A percentile compares a stretch with the other conserved stretches of the same genome.
phyloP scores from a whole-genome alignment of 371 early-diverging fungal species.

The Lichtheimia hyalospora region DNA sequence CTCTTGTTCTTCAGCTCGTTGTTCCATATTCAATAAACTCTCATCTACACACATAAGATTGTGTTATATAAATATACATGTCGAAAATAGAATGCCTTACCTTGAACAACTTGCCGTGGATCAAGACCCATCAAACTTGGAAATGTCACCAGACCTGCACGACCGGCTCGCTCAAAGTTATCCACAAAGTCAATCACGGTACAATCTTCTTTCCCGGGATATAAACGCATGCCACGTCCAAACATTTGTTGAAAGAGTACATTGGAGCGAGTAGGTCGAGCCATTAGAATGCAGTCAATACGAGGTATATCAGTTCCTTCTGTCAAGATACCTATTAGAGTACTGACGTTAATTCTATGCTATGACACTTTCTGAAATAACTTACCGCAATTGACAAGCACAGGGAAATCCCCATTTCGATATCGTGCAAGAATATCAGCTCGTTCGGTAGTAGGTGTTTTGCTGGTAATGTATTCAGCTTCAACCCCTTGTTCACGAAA shows the following conservation, averaged over 20 bases:
- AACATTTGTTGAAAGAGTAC: constrained; percentile 94
- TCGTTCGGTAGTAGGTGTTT: constrained; percentile 56
- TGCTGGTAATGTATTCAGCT: constrained; percentile 67
- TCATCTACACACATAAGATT: constrained; percentile 10
- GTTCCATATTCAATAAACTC: constrained; percentile 17
- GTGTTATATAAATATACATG: constrained; percentile 2
- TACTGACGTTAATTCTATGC: background rate
- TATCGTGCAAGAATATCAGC: constrained; percentile 61
- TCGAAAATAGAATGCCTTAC: constrained; percentile 13
- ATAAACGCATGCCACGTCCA: constrained; percentile 85
- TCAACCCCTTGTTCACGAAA: constrained; percentile 64
- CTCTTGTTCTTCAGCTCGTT: constrained; percentile 3
- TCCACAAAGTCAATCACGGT: constrained; percentile 90
- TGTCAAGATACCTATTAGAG: constrained; percentile 57
- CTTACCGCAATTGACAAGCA: constrained; percentile 87
- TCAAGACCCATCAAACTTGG: constrained; percentile 76
- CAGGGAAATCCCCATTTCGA: constrained; percentile 63
- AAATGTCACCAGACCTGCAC: constrained; percentile 52
- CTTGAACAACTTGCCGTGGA: constrained; percentile 30
- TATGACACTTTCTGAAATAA: background rate
- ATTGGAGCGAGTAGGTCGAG: constrained; percentile 80
- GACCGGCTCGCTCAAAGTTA: constrained; percentile 31
- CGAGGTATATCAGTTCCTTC: constrained; percentile 90
- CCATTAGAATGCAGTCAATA: constrained; percentile 88
- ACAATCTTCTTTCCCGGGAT: constrained; percentile 72